Percentiles rank a stretch among this genome's conserved stretches.
Evolutionary conservation across 1,284 basidiomycete species (phyloP).

Genomic region (Tilletia caries): DNA sequence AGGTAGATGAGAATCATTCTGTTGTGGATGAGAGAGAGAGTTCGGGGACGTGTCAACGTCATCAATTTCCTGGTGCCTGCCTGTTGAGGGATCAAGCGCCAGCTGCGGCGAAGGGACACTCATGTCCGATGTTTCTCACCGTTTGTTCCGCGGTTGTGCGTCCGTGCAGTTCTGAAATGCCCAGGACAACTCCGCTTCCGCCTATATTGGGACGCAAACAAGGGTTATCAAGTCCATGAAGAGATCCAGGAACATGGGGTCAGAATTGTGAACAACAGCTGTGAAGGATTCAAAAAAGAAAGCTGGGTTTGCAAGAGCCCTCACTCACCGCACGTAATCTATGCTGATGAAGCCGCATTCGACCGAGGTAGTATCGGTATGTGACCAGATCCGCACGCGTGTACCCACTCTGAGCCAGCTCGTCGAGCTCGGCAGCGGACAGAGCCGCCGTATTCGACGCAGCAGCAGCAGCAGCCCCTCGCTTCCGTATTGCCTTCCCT

Average conservation of each 20-base stretch:
- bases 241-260: too few species aligned
- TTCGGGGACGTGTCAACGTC: too few species aligned
- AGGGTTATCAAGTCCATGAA: too few species aligned
- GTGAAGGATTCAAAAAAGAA: not conserved
- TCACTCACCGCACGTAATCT: slow-evolving; percentile 50
- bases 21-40: too few species aligned
- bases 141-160: slow-evolving; percentile 40
- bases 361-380: slow-evolving; percentile 55
- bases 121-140: slow-evolving; percentile 35
- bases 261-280: not conserved
- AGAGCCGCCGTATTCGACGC: not conserved
- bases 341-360: slow-evolving; percentile 55
- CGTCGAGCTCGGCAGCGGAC: not conserved
- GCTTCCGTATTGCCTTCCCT: not conserved
- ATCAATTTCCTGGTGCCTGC: too few species aligned
- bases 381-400: slow-evolving; percentile 53
- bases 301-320: too few species aligned
- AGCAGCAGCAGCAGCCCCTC: not conserved
- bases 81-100: too few species aligned
- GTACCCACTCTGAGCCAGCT: slow-evolving; percentile 32
- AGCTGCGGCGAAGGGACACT: too few species aligned
- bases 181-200: slow-evolving; percentile 51
- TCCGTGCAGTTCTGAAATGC: slow-evolving; percentile 53
- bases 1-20: slow-evolving; percentile 54
- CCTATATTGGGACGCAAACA: too few species aligned